Evolutionary conservation across 139 green algal species (phyloP).

Genomic region (Pseudopediastrum boryanum): DNA sequence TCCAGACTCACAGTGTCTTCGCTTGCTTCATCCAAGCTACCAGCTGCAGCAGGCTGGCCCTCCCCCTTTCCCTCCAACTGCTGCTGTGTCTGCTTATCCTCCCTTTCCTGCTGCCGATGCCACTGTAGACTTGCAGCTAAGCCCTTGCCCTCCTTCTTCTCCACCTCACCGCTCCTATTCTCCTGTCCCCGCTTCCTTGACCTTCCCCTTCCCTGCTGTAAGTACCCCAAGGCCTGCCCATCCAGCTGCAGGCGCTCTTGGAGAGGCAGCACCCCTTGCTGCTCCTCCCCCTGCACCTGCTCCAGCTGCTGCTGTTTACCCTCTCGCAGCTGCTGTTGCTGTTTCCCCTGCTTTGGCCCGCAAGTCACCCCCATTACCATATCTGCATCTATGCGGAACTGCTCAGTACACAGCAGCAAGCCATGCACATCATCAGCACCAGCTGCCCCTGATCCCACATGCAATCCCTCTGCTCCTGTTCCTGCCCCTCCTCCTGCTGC

Average conservation of each 20-base stretch:
- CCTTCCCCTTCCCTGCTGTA: background rate
- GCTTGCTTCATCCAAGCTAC: background rate
- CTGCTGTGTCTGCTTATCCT: no score
- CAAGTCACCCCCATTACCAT: no score
- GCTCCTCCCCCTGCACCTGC: background rate
- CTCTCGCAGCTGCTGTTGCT: background rate
- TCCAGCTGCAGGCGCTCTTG: background rate
- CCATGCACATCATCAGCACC: no score
- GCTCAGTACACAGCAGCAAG: no score
- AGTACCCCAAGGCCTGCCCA: background rate
- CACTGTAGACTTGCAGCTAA: background rate
- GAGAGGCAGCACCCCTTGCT: background rate
- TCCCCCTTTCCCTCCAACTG: background rate
- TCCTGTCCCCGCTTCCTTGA: background rate
- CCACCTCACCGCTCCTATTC: background rate
- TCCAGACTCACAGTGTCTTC: no score
- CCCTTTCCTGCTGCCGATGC: no score
- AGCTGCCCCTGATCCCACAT: background rate
- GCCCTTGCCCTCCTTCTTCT: background rate
- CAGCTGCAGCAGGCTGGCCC: background rate
- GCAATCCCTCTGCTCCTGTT: background rate
- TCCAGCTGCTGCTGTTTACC: background rate
- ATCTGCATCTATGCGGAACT: no score
- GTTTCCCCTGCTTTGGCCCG: background rate
- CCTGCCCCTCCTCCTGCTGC: background rate